Conservation (phyloP, 139 green algal genomes). For the Choricystis sp. region DNA sequence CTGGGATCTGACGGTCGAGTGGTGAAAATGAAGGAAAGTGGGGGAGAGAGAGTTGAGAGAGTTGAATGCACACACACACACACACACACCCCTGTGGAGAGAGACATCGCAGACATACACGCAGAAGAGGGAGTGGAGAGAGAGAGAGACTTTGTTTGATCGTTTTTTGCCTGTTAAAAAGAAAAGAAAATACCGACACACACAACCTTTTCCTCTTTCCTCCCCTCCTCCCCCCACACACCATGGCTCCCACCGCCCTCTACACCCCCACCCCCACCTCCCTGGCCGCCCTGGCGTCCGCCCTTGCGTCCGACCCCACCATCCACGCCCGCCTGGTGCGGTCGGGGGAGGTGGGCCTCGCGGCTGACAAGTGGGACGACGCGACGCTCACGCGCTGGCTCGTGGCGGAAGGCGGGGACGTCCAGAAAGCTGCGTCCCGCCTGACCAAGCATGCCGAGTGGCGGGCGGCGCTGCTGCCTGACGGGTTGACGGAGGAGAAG, state of each 20-base stretch:
- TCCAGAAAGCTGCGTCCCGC: background rate
- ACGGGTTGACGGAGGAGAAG: background rate
- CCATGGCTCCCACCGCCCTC: background rate
- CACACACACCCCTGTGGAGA: too few relatives aligned
- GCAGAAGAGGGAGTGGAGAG: too few relatives aligned
- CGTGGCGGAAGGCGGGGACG: background rate
- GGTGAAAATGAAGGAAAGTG: background rate
- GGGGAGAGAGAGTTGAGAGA: background rate
- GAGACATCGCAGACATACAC: too few relatives aligned
- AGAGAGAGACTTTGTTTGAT: too few relatives aligned
- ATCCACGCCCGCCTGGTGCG: background rate
- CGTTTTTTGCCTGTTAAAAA: too few relatives aligned
- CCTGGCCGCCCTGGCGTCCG: background rate
- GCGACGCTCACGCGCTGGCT: background rate
- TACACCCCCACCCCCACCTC: background rate
- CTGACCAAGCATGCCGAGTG: background rate
- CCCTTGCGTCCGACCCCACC: background rate
- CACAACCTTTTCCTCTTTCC: background rate
- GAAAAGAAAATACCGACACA: background rate
- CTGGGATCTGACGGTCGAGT: background rate
- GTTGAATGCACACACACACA: background rate
- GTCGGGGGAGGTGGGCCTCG: background rate
- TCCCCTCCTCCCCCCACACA: background rate
- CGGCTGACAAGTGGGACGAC: background rate
- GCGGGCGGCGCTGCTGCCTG: background rate